phyloP scores from a whole-genome alignment of 1,284 basidiomycete species.

The Cryptococcus depauperatus region DNA sequence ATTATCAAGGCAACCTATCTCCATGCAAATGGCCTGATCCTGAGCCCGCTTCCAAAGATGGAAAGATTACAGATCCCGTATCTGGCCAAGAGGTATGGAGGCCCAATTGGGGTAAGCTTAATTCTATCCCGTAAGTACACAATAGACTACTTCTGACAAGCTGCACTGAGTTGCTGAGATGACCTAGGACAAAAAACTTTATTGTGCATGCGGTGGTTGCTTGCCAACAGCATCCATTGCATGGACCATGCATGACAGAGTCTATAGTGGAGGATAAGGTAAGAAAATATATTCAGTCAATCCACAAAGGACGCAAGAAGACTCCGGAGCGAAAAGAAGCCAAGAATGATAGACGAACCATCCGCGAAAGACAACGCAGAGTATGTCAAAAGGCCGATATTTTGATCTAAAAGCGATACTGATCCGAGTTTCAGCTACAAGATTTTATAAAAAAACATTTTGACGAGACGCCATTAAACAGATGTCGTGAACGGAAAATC shows the following conservation, averaged over 20 bases:
- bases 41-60: background rate
- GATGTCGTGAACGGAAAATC: background rate
- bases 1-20: background rate
- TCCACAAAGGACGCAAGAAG: background rate
- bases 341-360: background rate
- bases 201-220: background rate
- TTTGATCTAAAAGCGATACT: too few species aligned
- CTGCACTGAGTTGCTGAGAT: too few species aligned
- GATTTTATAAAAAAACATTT: background rate
- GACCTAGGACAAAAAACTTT: background rate
- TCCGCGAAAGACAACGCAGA: background rate
- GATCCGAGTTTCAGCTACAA: background rate
- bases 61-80: background rate
- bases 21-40: background rate
- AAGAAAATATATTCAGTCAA: background rate
- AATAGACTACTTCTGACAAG: too few species aligned
- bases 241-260: background rate
- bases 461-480: background rate
- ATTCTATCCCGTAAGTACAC: background rate
- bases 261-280: background rate
- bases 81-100: background rate
- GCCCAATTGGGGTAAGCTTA: background rate
- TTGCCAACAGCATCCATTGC: background rate
- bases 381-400: background rate
- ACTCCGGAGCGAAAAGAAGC: background rate